Evolutionary conservation across 2,329 filamentous ascomycete genomes (phyloP).

Genomic region (Geosmithia flava): DNA sequence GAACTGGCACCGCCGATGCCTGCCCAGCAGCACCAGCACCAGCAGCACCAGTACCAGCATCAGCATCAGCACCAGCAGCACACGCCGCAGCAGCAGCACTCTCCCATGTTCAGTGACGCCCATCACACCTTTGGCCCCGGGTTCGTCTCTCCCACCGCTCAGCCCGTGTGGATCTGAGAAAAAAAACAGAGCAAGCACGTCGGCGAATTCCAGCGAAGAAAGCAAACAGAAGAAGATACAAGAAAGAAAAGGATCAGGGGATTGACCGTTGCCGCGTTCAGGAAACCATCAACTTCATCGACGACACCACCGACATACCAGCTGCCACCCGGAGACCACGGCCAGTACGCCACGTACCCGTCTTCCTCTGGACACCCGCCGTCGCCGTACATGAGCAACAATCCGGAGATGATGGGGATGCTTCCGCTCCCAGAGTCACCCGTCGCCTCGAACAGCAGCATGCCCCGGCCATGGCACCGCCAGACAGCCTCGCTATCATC

Average conservation of each 20-base stretch:
- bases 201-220: conserved; percentile 14
- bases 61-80: conserved; percentile 7
- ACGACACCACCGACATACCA: conserved; percentile 31
- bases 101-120: conserved; percentile 31
- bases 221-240: conserved; percentile 7
- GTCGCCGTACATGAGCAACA: conserved; percentile 25
- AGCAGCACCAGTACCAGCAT: conserved; percentile 17
- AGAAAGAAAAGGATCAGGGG: conserved; percentile 28
- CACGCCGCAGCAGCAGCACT: conserved; percentile 27
- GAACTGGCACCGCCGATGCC: conserved; percentile 20
- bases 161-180: conserved; percentile 43
- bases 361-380: conserved; percentile 10
- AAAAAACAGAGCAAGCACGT: conserved; percentile 13
- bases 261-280: conserved; percentile 31
- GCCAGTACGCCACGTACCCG: conserved; percentile 15
- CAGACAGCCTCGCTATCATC: conserved; percentile 21
- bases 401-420: conserved; percentile 27
- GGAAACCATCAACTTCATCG: conserved; percentile 18
- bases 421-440: conserved; percentile 33
- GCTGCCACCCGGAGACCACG: conserved; percentile 20
- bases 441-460: conserved; percentile 16
- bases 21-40: conserved; percentile 1
- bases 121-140: conserved; percentile 32
- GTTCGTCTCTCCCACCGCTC: conserved; percentile 49
- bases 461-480: conserved; percentile 23